Base-by-base conservation (phyloP, 257 asterid genomes). In the Solanum pimpinellifolium region DNA sequence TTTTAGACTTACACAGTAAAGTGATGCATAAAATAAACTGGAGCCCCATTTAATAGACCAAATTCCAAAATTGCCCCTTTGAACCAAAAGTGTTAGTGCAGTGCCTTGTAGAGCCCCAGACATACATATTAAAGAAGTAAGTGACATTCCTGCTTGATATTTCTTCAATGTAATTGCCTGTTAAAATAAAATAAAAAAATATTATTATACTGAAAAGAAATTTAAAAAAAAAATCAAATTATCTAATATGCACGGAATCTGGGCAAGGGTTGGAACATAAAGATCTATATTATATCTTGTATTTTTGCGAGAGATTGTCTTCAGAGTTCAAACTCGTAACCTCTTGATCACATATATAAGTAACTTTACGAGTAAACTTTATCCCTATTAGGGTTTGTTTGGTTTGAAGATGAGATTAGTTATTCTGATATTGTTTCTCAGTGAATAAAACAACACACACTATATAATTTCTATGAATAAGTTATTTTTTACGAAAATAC, bases 61-160 rank as follows among this genome's bases (percentile, higher is more conserved):
- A 8, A 94, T 77, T 1, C 89, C 86, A 2, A 90, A 69, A 37
- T 92, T 92, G 41, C 88, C 89, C 83, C 91, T 90, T 90, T 95
- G 93, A 2, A 90, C 90, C 11, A 87, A 72, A 46, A 94, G 91
- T 27, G 98, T 93, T 18, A 93, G 89, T 37, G 88, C 90, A 31
- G 90, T 87, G 84, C 92, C 93, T 60, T 90, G 85, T 44, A 94
- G 20, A 21, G 96, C 89, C 37, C 97, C 98, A 18, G 90, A 59
- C 74, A 89, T 85, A 69, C 98, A 95, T 37, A 94, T 88, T 88
- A 93, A 60, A 9, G 93, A 85, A 3, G 96, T 91, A 9, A 95
- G 93, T 2, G 98, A 92, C 44, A 94, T 92, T 31, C 93, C 93
- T 27, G 96, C 94, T 8, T 94, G 93, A 83, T 93, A 95, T 7